These are phyloP conservation scores for Mollisia scopiformis DNA, from an alignment of 2,329 filamentous ascomycete species.

Conservation along the genomic window DNA sequence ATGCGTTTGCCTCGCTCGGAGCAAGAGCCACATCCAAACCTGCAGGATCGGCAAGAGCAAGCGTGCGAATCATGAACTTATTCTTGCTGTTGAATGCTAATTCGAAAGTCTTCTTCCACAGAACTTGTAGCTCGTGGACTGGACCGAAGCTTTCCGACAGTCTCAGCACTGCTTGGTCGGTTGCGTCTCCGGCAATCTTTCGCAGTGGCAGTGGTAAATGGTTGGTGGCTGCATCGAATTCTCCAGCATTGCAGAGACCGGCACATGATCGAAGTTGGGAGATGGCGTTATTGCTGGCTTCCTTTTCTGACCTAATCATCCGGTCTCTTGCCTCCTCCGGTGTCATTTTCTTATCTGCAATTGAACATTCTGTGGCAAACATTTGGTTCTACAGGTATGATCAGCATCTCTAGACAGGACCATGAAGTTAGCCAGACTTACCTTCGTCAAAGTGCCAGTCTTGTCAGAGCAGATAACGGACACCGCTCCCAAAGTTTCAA, in stretches of 20 bases:
- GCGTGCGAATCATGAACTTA: constrained; percentile 76
- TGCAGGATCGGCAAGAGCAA: constrained; percentile 47
- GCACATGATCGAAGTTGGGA: constrained; percentile 63
- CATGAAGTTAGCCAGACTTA: constrained; percentile 15
- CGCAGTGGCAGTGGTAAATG: constrained; percentile 61
- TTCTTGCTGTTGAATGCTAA: constrained; percentile 82
- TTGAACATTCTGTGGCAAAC: constrained; percentile 70
- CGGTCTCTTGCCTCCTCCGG: constrained; percentile 52
- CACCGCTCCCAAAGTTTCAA: constrained; percentile 74
- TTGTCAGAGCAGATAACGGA: constrained; percentile 79
- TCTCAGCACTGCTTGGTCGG: constrained; percentile 73
- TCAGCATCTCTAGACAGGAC: no score
- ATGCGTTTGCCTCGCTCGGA: constrained; percentile 33
- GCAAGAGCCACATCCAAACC: constrained; percentile 43
- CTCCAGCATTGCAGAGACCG: constrained; percentile 74
- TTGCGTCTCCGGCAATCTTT: constrained; percentile 74
- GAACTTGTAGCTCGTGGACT: constrained; percentile 60
- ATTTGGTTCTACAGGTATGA: constrained; percentile 67
- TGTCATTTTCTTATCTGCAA: constrained; percentile 52
- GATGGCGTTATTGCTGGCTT: constrained; percentile 45
- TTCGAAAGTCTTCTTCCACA: constrained; percentile 69
- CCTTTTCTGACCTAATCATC: constrained; percentile 27
- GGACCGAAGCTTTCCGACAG: constrained; percentile 68
- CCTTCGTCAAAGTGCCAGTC: constrained; percentile 67
- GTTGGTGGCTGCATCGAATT: constrained; percentile 69